These are phyloP conservation scores for Hydrangea macrophylla DNA, from an alignment of 148 eudicot species.

Conservation along the genomic window DNA sequence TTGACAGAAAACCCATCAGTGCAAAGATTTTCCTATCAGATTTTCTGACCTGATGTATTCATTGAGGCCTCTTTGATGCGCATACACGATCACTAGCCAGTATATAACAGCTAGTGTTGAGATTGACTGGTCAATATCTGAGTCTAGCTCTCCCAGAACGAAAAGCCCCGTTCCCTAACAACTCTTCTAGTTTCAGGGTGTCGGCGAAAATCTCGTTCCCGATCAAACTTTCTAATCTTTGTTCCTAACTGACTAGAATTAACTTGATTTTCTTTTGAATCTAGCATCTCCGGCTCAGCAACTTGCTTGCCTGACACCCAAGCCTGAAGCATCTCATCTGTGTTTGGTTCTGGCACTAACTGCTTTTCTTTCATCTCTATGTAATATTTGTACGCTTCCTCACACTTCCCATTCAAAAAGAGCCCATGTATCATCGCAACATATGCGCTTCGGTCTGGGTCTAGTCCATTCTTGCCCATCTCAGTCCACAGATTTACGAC, in stretches of 20 bases:
- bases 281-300: conserved; percentile 24
- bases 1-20: too few relatives aligned
- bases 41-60: too few relatives aligned
- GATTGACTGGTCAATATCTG: background rate
- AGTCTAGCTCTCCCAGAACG: conserved; percentile 36
- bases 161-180: conserved; percentile 37
- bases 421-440: conserved; percentile 71
- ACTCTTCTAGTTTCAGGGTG: conserved; percentile 39
- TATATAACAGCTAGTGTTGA: background rate
- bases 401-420: conserved; percentile 72
- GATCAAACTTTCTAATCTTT: conserved; percentile 15
- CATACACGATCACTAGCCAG: too few relatives aligned
- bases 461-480: conserved; percentile 58
- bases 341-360: conserved; percentile 58
- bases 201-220: conserved; percentile 23
- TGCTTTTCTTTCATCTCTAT: conserved; percentile 67
- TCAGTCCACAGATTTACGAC: conserved; percentile 67
- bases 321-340: conserved; percentile 64
- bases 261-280: conserved; percentile 15
- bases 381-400: conserved; percentile 67
- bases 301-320: conserved; percentile 57
- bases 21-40: too few relatives aligned
- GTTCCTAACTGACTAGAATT: conserved; percentile 18
- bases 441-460: conserved; percentile 67
- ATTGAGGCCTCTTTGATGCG: too few relatives aligned